Conservation (phyloP, 495 filamentous ascomycete species). For the Podospora appendiculata region DNA sequence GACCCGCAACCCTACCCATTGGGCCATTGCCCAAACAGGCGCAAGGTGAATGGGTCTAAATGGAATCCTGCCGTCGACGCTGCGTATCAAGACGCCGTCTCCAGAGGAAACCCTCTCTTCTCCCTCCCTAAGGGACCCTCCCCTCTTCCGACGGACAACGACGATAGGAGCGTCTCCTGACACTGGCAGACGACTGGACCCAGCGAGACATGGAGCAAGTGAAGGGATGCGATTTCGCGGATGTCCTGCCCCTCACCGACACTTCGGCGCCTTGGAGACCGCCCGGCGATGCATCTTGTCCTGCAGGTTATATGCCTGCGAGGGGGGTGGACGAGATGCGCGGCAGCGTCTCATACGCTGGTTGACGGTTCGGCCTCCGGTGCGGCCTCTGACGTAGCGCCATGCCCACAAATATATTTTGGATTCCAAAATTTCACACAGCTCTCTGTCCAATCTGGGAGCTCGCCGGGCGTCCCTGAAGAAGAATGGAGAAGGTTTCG, state of each 20-base stretch:
- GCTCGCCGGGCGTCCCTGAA: constrained; percentile 6
- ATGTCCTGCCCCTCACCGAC: constrained; percentile 20
- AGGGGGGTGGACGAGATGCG: constrained; percentile 10
- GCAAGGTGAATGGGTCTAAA: constrained; percentile 6
- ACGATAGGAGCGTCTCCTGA: constrained; percentile 11
- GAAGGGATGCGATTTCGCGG: constrained; percentile 8
- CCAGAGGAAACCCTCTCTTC: background rate
- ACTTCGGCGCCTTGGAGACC: constrained; percentile 10
- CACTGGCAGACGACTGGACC: no score
- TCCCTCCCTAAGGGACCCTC: background rate
- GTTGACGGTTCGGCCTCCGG: constrained; percentile 6
- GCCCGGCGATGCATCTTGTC: constrained; percentile 8
- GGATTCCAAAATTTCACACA: constrained; percentile 7
- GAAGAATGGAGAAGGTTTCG: constrained; percentile 5
- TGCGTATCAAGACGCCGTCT: background rate
- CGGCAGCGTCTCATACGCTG: constrained; percentile 22
- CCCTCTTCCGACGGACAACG: background rate
- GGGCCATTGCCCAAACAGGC: constrained; percentile 9
- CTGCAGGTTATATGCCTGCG: constrained; percentile 18
- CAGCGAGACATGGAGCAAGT: constrained; percentile 7
- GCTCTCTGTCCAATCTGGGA: constrained; percentile 21
- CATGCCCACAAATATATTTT: constrained; percentile 17
- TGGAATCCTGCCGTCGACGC: background rate
- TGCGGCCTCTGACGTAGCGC: constrained; percentile 23
- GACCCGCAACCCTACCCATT: constrained; percentile 5